Evolutionary conservation across 345 rosid genomes (phyloP).

Genomic region (Sonneratia caseolaris): DNA sequence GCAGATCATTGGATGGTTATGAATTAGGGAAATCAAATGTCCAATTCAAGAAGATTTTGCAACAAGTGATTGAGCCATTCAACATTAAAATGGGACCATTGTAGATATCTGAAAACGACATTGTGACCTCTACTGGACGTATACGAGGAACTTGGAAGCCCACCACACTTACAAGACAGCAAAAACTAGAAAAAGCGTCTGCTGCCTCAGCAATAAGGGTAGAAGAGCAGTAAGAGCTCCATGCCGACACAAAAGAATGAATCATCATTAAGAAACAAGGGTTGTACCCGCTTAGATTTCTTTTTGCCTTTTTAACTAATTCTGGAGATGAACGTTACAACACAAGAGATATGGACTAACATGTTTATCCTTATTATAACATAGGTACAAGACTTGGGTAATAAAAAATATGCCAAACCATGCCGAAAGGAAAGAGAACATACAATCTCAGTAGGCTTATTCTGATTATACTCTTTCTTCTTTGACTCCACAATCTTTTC

Average conservation of each 20-base stretch:
- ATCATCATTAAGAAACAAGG: background rate
- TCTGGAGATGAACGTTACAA: background rate
- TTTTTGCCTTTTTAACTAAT: background rate
- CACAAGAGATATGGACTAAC: background rate
- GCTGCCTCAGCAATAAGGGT: background rate
- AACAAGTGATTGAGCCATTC: background rate
- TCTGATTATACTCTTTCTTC: slow-evolving; percentile 74
- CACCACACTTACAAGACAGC: background rate
- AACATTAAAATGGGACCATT: background rate
- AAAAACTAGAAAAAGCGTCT: background rate
- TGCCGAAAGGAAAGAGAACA: slow-evolving; percentile 12
- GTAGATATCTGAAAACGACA: background rate
- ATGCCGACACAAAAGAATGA: background rate
- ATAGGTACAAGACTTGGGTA: background rate
- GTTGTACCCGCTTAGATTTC: background rate
- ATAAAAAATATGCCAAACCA: background rate
- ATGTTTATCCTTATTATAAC: background rate
- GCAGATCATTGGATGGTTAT: background rate
- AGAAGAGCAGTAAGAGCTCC: background rate
- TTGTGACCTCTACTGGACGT: background rate
- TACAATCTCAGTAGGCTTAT: slow-evolving; percentile 93
- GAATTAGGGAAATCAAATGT: background rate
- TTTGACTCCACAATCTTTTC: slow-evolving; percentile 91
- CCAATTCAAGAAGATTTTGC: background rate
- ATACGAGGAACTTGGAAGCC: background rate